Conservation (phyloP, 1,139 yeast species). For the Candida sojae region DNA sequence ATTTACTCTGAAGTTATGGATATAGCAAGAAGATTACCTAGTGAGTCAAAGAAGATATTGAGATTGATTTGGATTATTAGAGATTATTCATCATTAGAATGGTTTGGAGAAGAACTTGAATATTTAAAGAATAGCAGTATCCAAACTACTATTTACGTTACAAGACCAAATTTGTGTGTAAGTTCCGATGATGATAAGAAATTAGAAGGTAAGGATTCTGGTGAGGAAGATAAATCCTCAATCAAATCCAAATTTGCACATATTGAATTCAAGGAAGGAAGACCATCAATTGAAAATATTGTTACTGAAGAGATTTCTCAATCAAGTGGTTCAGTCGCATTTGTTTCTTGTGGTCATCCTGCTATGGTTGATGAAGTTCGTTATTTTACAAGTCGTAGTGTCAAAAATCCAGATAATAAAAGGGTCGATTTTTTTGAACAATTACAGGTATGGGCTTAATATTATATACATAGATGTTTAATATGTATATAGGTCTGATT, state of each 20-base stretch:
- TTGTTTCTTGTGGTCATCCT: conserved; percentile 57
- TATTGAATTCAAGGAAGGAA: conserved; percentile 32
- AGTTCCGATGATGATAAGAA: conserved; percentile 6
- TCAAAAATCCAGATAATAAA: conserved; percentile 25
- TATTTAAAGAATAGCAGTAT: conserved; percentile 25
- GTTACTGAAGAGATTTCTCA: conserved; percentile 29
- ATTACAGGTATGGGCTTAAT: conserved; percentile 40
- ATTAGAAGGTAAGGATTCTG: conserved; percentile 4
- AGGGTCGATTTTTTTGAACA: conserved; percentile 41
- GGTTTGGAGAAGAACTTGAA: conserved; percentile 37
- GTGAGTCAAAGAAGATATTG: conserved; percentile 18
- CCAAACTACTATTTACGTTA: conserved; percentile 32
- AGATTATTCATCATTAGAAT: conserved; percentile 30
- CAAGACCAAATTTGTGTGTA: conserved; percentile 23
- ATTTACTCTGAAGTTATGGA: conserved; percentile 38
- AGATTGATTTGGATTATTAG: conserved; percentile 23
- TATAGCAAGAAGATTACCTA: conserved; percentile 28
- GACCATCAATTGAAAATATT: conserved; percentile 32
- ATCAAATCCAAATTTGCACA: conserved; percentile 26
- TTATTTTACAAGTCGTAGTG: conserved; percentile 26
- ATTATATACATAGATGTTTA: not conserved
- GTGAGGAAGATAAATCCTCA: conserved; percentile 1
- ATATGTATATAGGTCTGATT: no score
- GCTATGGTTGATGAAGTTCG: conserved; percentile 53
- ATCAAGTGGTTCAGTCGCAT: conserved; percentile 38